These are phyloP conservation scores for Tuber calosporum DNA, from an alignment of 495 filamentous ascomycete genomes.

Conservation along the genomic window DNA sequence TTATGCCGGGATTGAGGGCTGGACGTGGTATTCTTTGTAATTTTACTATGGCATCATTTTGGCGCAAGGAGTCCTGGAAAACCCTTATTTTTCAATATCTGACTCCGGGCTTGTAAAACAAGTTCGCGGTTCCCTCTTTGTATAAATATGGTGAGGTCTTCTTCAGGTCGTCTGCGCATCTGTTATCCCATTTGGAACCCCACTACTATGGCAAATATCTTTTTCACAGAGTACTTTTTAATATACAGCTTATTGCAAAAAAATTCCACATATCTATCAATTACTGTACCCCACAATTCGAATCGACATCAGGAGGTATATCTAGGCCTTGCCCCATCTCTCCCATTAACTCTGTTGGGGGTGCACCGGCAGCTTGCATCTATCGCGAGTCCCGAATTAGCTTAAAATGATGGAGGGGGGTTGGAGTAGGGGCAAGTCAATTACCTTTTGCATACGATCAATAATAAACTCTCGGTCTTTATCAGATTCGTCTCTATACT, in stretches of 20 bases:
- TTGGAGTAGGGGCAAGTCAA: slow-evolving; percentile 30
- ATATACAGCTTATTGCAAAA: not conserved
- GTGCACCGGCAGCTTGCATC: slow-evolving; percentile 95
- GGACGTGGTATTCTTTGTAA: not conserved
- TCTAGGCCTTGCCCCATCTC: slow-evolving; percentile 76
- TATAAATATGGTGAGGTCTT: slow-evolving; percentile 33
- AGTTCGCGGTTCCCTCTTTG: slow-evolving; percentile 20
- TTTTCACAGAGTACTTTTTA: not conserved
- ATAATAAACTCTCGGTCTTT: slow-evolving; percentile 86
- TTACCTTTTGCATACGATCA: slow-evolving; percentile 92
- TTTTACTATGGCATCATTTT: not conserved
- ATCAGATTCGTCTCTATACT: slow-evolving; percentile 72
- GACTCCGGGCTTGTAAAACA: slow-evolving; percentile 19
- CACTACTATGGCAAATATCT: not conserved
- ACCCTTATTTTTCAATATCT: slow-evolving; percentile 6
- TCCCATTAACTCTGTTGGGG: slow-evolving; percentile 80
- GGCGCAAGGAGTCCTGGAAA: not conserved
- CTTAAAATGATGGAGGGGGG: slow-evolving; percentile 14
- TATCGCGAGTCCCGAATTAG: slow-evolving; percentile 16
- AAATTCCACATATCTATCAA: not conserved
- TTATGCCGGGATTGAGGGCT: not conserved
- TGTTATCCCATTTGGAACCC: not conserved
- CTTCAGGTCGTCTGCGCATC: slow-evolving; percentile 11
- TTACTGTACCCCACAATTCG: slow-evolving; percentile 67
- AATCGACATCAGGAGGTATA: slow-evolving; percentile 60